Base-by-base conservation (phyloP, 306 rosid genomes). In the Cucurbita pepo region DNA sequence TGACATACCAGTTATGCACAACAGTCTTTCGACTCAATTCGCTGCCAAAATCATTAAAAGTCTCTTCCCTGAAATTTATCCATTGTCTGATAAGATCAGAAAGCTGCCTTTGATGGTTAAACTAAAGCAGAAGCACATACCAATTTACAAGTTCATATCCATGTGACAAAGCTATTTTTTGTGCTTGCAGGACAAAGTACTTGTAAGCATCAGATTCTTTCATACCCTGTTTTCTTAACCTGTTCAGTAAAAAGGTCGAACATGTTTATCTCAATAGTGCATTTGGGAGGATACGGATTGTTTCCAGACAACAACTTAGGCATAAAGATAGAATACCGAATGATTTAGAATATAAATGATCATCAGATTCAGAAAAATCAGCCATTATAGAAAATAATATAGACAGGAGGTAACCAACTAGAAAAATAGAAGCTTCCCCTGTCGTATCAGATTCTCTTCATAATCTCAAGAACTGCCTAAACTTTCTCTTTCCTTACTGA, bases 61-160 rank as follows among this genome's bases (percentile, higher is more conserved):
- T 82, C 78, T 82, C 86, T 79, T 82, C 86, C 86, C 83, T 82
- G 86, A 19, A 58, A 67, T 45, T 60, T 18, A 52, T 59, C 59
- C 61, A 48, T 9, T 0, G 43, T 25, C 19, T 18, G 25, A 44
- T 64, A 40, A 55, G 15, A 69, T 43, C 45, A 73, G 16, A 55
- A 69, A 69, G 38, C 13, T 67, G 56, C 25, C 18, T 66, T 69
- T 22, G 44, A 69, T 13, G 19, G 13, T 48, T 30, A 69, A 30
- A 30, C 8, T 69, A 30, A 36, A 25, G 19, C 57, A 50, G 73
- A 52, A 52, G 37, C 57, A 54, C 77, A 45, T 82, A 82, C 86
- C 86, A 79, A 76, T 82, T 82, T 36, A 82, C 61, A 64, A 82
- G 61, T 74, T 79, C 86, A 70, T 76, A 82, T 75, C 86, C 86